A percentile compares a stretch with the other conserved stretches of the same genome.
Conservation (phyloP, 2,329 filamentous ascomycete species). For the Ascochyta fabae region DNA sequence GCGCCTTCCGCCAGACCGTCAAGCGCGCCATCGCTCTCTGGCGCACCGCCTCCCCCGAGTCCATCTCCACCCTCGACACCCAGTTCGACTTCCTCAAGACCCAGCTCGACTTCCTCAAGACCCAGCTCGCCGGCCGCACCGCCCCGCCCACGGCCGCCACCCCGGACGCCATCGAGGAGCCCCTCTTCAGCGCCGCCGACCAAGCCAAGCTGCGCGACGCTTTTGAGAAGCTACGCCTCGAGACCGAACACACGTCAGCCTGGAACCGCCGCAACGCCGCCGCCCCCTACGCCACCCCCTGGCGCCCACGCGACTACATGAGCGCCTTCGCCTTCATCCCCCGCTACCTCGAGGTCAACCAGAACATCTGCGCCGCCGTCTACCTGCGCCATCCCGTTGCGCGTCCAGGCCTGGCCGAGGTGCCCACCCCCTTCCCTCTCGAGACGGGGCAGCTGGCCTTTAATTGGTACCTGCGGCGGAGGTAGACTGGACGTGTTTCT, state of each 20-base stretch:
- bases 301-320: slow-evolving; percentile 87
- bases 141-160: slow-evolving; percentile 3
- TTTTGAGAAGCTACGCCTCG: slow-evolving; percentile 68
- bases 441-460: slow-evolving; percentile 81
- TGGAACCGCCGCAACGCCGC: slow-evolving; percentile 41
- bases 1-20: slow-evolving; percentile 71
- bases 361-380: slow-evolving; percentile 93
- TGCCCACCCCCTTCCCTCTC: slow-evolving; percentile 78
- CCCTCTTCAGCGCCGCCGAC: slow-evolving; percentile 59
- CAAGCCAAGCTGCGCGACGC: slow-evolving; percentile 61
- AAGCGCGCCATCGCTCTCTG: slow-evolving; percentile 67
- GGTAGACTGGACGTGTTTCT: slow-evolving; percentile 55
- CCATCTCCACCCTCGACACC: slow-evolving; percentile 52
- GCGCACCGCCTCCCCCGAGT: slow-evolving; percentile 50
- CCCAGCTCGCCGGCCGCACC: slow-evolving; percentile 27
- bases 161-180: slow-evolving; percentile 11
- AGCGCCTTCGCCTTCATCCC: slow-evolving; percentile 93
- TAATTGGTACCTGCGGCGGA: slow-evolving; percentile 89
- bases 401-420: slow-evolving; percentile 74
- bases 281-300: slow-evolving; percentile 89
- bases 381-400: slow-evolving; percentile 95
- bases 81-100: slow-evolving; percentile 56
- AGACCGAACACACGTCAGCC: slow-evolving; percentile 76
- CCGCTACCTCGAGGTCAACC: slow-evolving; percentile 95
- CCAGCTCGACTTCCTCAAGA: slow-evolving; percentile 49